Evolutionary conservation across 495 filamentous ascomycete species (phyloP).

Genomic region (Monascus purpureus): DNA sequence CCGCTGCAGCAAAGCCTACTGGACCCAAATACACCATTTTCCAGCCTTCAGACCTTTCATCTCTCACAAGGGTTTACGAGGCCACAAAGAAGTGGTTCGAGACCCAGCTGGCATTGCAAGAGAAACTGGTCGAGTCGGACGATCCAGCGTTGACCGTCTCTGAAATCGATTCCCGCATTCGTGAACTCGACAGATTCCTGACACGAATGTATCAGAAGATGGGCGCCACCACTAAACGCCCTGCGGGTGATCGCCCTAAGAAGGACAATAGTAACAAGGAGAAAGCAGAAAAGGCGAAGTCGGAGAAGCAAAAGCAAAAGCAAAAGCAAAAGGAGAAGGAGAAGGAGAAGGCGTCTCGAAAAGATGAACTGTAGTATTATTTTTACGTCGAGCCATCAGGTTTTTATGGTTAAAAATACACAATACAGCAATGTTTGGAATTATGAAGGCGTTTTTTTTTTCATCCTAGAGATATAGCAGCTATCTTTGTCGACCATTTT

Average conservation of each 20-base stretch:
- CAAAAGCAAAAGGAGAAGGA: constrained; percentile 3
- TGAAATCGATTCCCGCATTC: constrained; percentile 42
- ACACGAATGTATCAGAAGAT: constrained; percentile 51
- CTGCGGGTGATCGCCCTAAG: constrained; percentile 25
- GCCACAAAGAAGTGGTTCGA: constrained; percentile 47
- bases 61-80: constrained; percentile 21
- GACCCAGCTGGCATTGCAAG: constrained; percentile 49
- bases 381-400: too few species aligned
- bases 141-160: constrained; percentile 56
- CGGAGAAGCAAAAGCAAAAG: constrained; percentile 22
- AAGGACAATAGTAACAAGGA: constrained; percentile 37
- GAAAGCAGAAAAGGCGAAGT: constrained; percentile 24
- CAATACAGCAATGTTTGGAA: too few species aligned
- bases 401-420: too few species aligned
- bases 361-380: constrained; percentile 29
- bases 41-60: constrained; percentile 42
- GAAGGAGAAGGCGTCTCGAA: constrained; percentile 13
- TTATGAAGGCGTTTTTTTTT: too few species aligned
- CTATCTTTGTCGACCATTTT: too few species aligned
- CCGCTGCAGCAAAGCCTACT: constrained; percentile 17
- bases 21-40: constrained; percentile 28
- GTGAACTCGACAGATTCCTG: constrained; percentile 55
- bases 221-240: constrained; percentile 16
- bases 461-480: too few species aligned
- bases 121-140: constrained; percentile 49